Conservation (phyloP, 768 basidiomycete genomes). For the Boletus rufocinnamomeus region DNA sequence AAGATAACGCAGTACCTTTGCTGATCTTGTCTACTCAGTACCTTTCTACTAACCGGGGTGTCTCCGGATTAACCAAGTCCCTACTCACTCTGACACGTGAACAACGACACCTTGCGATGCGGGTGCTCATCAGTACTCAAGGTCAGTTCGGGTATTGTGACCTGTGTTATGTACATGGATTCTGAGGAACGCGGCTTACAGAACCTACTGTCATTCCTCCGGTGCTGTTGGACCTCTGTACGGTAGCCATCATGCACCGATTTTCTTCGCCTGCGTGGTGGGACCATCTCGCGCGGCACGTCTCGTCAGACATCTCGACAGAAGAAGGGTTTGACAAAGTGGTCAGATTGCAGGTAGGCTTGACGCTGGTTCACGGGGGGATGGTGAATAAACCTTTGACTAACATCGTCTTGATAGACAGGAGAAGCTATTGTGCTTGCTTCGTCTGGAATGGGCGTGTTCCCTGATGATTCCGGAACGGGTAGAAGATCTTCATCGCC, state of each 20-base stretch:
- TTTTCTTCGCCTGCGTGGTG: constrained; percentile 76
- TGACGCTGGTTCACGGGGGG: not conserved
- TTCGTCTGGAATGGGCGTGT: constrained; percentile 54
- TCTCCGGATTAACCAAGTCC: constrained; percentile 55
- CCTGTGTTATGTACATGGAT: not conserved
- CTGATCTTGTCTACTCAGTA: constrained; percentile 42
- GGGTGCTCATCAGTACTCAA: constrained; percentile 75
- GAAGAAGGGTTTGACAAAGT: constrained; percentile 62
- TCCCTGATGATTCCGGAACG: constrained; percentile 22
- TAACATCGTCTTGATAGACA: constrained; percentile 42
- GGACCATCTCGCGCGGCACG: constrained; percentile 61
- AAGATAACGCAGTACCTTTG: not conserved
- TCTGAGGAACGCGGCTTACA: constrained; percentile 27
- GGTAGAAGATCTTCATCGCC: not conserved
- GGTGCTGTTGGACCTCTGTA: constrained; percentile 62
- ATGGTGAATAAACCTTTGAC: not conserved
- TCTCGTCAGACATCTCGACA: constrained; percentile 56
- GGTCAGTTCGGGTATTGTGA: constrained; percentile 37
- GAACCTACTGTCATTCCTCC: constrained; percentile 71
- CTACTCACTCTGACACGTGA: constrained; percentile 60
- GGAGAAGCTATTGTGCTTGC: constrained; percentile 69
- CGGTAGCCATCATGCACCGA: constrained; percentile 59
- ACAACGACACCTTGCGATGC: constrained; percentile 68
- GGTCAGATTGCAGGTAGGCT: constrained; percentile 55
- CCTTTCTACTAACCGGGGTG: constrained; percentile 44